Conservation (phyloP, 768 basidiomycete genomes). For the Pleurotus ostreatus region DNA sequence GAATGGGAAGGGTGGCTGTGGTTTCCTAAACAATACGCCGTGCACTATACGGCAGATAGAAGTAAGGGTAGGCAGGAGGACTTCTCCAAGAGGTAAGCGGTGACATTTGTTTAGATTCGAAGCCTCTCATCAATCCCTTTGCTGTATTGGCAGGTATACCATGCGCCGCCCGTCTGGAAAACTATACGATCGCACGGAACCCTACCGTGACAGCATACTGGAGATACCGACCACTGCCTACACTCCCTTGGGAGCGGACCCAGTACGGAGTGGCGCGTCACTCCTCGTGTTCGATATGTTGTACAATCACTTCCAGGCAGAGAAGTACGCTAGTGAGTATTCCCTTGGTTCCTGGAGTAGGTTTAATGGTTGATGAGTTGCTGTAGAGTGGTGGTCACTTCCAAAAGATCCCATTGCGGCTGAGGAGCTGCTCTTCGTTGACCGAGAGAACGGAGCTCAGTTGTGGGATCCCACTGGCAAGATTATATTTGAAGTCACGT, state of each 20-base stretch:
- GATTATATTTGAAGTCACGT: not conserved
- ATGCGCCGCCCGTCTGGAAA: not conserved
- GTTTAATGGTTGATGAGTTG: too few species aligned
- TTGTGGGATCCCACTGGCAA: not conserved
- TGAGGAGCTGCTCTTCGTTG: not conserved
- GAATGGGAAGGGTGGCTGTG: not conserved
- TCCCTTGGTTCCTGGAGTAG: too few species aligned
- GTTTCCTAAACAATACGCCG: conserved; percentile 2
- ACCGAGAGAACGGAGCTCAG: not conserved
- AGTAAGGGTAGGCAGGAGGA: not conserved
- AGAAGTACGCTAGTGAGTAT: conserved; percentile 8
- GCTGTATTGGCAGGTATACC: not conserved
- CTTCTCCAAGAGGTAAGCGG: not conserved
- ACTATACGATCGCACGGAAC: conserved; percentile 3
- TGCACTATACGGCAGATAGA: not conserved
- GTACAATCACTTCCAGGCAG: conserved; percentile 11
- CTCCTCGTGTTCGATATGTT: conserved; percentile 2
- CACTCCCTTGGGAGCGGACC: not conserved
- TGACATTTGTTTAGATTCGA: not conserved
- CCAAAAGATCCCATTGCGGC: not conserved
- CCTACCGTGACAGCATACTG: not conserved
- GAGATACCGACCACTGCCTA: not conserved
- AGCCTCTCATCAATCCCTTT: not conserved
- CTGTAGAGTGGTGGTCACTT: not conserved
- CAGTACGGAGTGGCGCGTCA: not conserved